A percentile compares a stretch with the other conserved stretches of the same genome.
phyloP scores from a whole-genome alignment of 2,329 filamentous ascomycete genomes.

The Aspergillus luchuensis region DNA sequence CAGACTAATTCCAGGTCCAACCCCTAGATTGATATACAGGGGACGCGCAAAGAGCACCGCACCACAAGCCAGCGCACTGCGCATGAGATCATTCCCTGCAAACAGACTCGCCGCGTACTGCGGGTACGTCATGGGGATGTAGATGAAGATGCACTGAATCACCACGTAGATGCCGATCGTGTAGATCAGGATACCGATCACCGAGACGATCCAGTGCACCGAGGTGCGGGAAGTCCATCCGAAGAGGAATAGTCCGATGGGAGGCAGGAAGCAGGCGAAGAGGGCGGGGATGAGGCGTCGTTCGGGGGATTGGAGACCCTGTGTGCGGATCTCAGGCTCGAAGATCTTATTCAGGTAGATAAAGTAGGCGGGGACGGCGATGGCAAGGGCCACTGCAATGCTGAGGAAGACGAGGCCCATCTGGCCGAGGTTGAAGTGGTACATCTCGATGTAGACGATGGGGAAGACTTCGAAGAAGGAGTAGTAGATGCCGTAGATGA shows the following conservation, averaged over 20 bases:
- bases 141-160: constrained; percentile 45
- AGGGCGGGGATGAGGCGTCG: constrained; percentile 56
- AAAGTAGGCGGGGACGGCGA: constrained; percentile 55
- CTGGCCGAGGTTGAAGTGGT: constrained; percentile 60
- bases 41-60: constrained; percentile 35
- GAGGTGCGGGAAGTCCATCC: constrained; percentile 19
- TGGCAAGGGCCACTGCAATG: constrained; percentile 49
- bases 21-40: constrained; percentile 31
- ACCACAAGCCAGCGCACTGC: constrained; percentile 36
- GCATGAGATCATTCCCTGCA: constrained; percentile 36
- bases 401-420: constrained; percentile 61
- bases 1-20: constrained; percentile 32
- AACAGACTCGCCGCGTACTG: constrained; percentile 34
- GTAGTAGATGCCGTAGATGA: constrained; percentile 56
- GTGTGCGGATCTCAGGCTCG: constrained; percentile 51
- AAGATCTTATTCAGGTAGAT: constrained; percentile 55
- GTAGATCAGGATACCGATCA: constrained; percentile 44
- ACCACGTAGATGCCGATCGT: constrained; percentile 37
- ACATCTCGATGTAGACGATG: constrained; percentile 61
- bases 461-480: constrained; percentile 69
- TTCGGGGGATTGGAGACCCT: constrained; percentile 56
- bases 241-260: constrained; percentile 61
- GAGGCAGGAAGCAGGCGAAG: constrained; percentile 53
- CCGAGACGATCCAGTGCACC: constrained; percentile 36
- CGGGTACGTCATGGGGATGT: constrained; percentile 32